Conservation (phyloP, 805 yeast genomes). For the Nakazawaea wyomingensis region DNA sequence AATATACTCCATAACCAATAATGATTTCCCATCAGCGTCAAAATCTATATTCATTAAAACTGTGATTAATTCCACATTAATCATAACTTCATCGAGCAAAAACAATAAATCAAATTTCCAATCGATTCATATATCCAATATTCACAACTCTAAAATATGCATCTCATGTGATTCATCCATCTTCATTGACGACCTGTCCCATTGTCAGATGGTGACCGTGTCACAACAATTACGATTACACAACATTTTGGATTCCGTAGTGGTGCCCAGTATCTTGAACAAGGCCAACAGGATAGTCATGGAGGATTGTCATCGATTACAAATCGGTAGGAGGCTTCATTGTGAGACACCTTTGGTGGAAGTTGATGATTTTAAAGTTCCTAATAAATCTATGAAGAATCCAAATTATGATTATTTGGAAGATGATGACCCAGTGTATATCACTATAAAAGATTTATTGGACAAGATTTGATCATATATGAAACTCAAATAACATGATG, state of each 20-base stretch:
- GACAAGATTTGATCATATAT: background rate
- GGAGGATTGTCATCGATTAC: constrained; percentile 20
- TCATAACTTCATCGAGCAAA: no score
- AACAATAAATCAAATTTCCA: background rate
- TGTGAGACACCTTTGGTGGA: constrained; percentile 5
- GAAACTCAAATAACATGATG: no score
- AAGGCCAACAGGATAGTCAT: constrained; percentile 20
- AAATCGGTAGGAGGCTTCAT: background rate
- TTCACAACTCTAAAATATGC: background rate
- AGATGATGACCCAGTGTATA: background rate
- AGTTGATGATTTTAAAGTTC: constrained; percentile 26
- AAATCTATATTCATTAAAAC: no score
- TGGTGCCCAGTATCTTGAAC: constrained; percentile 13
- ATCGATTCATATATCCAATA: background rate
- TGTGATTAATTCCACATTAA: no score
- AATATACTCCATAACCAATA: background rate
- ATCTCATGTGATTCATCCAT: constrained; percentile 19
- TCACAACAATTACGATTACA: constrained; percentile 26
- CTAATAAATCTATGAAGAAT: constrained; percentile 15
- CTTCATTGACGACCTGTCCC: constrained; percentile 14
- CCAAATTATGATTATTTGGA: constrained; percentile 16
- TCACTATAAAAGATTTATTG: background rate
- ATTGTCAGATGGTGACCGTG: constrained; percentile 16
- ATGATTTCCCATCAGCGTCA: no score
- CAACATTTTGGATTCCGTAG: constrained; percentile 7